Percentiles rank a stretch among this genome's conserved stretches.
Evolutionary conservation across 345 rosid species (phyloP).

Genomic region (Populus euphratica): DNA sequence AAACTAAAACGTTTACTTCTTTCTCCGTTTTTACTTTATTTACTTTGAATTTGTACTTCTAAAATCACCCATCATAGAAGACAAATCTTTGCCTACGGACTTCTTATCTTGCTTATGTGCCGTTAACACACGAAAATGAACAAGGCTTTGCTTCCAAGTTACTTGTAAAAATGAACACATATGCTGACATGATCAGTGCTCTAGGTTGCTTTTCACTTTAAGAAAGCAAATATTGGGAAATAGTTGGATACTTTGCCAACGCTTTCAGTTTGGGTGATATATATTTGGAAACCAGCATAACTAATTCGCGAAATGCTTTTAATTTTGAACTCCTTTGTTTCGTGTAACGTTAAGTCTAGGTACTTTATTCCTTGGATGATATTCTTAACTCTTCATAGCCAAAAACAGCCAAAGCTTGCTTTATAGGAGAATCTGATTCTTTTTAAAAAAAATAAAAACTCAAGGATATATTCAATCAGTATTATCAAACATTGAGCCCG

Average conservation of each 20-base stretch:
- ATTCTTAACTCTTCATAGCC: not conserved
- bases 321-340: not conserved
- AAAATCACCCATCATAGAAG: not conserved
- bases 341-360: not conserved
- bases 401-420: not conserved
- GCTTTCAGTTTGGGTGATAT: constrained; percentile 18
- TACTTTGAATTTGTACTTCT: not conserved
- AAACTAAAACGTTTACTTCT: not conserved
- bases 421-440: not conserved
- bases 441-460: not conserved
- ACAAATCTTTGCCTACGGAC: not conserved
- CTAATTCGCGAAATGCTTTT: not conserved
- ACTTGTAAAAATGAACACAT: not conserved
- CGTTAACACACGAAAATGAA: constrained; percentile 3
- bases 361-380: not conserved
- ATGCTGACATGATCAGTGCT: not conserved
- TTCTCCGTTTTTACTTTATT: not conserved
- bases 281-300: not conserved
- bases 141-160: constrained; percentile 33
- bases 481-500: too few relatives aligned
- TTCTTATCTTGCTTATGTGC: not conserved
- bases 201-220: constrained; percentile 16
- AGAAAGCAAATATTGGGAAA: constrained; percentile 21
- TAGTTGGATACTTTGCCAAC: constrained; percentile 21
- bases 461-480: not conserved